These are phyloP conservation scores for Platanthera guangdongensis DNA, from an alignment of 106 monocot genomes.

Conservation along the genomic window DNA sequence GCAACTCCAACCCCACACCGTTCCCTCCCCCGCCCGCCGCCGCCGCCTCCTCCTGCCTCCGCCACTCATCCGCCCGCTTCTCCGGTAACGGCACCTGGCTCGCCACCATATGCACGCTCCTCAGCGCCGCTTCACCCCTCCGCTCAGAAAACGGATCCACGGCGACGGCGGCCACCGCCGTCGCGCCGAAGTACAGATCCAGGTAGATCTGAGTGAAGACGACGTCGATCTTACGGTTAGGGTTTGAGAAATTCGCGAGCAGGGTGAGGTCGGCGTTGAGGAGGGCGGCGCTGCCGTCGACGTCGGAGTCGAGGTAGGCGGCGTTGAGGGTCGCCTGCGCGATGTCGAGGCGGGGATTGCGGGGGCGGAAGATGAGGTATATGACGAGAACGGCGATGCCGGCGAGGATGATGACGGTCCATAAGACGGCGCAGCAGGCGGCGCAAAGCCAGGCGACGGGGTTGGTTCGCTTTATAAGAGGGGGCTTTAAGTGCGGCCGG, in stretches of 20 bases:
- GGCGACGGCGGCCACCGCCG: conserved; percentile 42
- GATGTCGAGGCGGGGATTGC: conserved; percentile 45
- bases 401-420: conserved; percentile 40
- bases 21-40: conserved; percentile 1
- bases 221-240: conserved; percentile 55
- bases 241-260: conserved; percentile 74
- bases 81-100: conserved; percentile 44
- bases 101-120: conserved; percentile 43
- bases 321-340: conserved; percentile 56
- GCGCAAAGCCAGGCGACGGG: conserved; percentile 23
- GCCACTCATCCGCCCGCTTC: conserved; percentile 24
- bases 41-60: conserved; percentile 11
- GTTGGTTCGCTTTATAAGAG: conserved; percentile 13
- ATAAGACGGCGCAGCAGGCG: conserved; percentile 39
- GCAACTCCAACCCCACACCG: conserved; percentile 28
- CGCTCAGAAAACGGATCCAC: conserved; percentile 36
- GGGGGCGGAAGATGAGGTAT: conserved; percentile 67
- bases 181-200: conserved; percentile 46
- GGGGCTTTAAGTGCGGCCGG: conserved; percentile 1
- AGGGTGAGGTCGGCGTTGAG: conserved; percentile 82
- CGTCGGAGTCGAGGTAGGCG: conserved; percentile 51
- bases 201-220: conserved; percentile 33
- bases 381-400: conserved; percentile 47
- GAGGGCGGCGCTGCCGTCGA: conserved; percentile 6
- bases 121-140: conserved; percentile 22